A percentile compares a stretch with the other conserved stretches of the same genome.
Conservation (phyloP, 164 flowering plant species). For the Magnolia officinalis region DNA sequence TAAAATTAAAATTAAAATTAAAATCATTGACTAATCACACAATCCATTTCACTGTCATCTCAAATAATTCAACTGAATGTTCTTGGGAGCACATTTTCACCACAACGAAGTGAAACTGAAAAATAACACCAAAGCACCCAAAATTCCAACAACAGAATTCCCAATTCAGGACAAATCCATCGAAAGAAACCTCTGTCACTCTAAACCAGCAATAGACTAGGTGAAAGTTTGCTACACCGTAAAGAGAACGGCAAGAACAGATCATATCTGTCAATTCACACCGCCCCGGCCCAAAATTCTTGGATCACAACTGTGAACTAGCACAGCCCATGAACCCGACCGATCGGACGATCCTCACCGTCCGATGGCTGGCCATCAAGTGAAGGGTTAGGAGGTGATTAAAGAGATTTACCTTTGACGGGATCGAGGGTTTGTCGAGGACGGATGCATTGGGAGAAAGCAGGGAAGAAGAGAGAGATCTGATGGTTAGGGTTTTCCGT, state of each 20-base stretch:
- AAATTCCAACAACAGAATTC: neutral
- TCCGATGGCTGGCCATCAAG: neutral
- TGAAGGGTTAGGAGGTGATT: neutral
- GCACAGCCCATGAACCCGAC: neutral
- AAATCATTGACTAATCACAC: neutral
- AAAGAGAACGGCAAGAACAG: neutral
- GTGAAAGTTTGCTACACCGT: neutral
- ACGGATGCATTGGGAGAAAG: conserved; percentile 12
- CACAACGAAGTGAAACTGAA: neutral
- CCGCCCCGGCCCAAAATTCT: neutral
- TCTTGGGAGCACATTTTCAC: neutral
- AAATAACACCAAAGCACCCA: neutral
- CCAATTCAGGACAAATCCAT: neutral
- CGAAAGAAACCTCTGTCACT: neutral
- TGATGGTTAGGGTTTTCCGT: conserved; percentile 16
- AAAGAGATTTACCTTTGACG: conserved; percentile 31
- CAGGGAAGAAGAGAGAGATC: conserved; percentile 23
- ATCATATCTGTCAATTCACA: neutral
- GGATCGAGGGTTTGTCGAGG: conserved; percentile 20
- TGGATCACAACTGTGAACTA: neutral
- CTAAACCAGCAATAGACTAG: neutral
- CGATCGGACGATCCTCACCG: neutral
- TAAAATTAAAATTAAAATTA: too few relatives aligned
- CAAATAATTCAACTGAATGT: neutral
- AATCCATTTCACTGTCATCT: neutral